phyloP scores from a whole-genome alignment of 2,329 filamentous ascomycete species.

The Thermothelomyces thermophilus region DNA sequence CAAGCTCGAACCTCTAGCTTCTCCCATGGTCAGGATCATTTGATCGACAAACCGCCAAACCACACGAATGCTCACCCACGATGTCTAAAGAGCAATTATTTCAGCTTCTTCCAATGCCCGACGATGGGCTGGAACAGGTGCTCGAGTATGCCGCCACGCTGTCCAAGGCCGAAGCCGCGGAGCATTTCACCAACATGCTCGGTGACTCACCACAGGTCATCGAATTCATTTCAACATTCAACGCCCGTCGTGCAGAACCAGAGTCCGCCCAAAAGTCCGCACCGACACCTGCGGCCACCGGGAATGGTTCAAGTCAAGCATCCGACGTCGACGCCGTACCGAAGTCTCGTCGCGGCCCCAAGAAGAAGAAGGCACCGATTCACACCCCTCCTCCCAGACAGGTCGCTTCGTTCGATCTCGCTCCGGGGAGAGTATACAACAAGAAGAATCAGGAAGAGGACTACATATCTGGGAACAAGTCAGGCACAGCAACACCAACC shows the following conservation, averaged over 20 bases:
- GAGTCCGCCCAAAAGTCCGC: constrained; percentile 20
- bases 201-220: constrained; percentile 73
- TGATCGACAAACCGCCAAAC: too few relatives aligned
- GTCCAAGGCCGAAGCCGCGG: constrained; percentile 67
- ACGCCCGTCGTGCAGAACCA: constrained; percentile 52
- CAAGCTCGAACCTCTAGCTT: too few relatives aligned
- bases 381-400: constrained; percentile 59
- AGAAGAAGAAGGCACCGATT: constrained; percentile 55
- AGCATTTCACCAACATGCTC: constrained; percentile 81
- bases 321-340: constrained; percentile 39
- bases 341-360: constrained; percentile 42
- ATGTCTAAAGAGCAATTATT: constrained; percentile 64
- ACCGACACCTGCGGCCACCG: constrained; percentile 12
- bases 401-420: constrained; percentile 57
- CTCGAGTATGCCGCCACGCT: constrained; percentile 74
- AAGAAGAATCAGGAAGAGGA: constrained; percentile 66
- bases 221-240: constrained; percentile 77
- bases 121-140: constrained; percentile 76
- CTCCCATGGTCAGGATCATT: too few relatives aligned
- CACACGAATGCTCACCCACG: too few relatives aligned
- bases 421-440: constrained; percentile 61
- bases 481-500: constrained; percentile 37
- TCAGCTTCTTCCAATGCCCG: constrained; percentile 74
- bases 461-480: constrained; percentile 55
- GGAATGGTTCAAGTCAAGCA: constrained; percentile 23